Evolutionary conservation across 179 eudicot genomes (phyloP), one percentile per base, ranked within the genome.

Genomic region (Patellifolia procumbens): DNA sequence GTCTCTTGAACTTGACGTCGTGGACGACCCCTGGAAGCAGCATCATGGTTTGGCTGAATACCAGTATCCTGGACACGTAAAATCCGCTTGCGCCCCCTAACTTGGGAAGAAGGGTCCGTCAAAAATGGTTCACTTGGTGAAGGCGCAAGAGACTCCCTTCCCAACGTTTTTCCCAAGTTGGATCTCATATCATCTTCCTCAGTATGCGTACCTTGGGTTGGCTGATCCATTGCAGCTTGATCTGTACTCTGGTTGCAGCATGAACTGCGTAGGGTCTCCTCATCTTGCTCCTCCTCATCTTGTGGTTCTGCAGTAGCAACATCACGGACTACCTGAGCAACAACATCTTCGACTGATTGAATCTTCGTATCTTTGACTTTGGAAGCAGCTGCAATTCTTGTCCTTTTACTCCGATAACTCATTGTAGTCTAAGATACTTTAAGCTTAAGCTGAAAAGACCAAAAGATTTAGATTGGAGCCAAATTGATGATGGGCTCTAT

Each of bases 351-450:
- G 6, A 78, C 76, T 61, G 85, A 70, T 35, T 35, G 76, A 35
- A 9, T 34, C 34, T 62, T 56, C 4, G 70, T 29, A 26, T 64
- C 82, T 64, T 78, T 78, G 29, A 4, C 69, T 74, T 75, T 78
- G 20, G 82, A 32, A 24, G 32, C 16, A 20, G 59, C 73, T 5
- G 76, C 69, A 7, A 7, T 60, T 71, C 75, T 74, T 15, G 82
- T 29, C 39, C 74, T 37, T 71, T 78, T 78, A 64, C 85, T 78
- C 24, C 82, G 82, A 75, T 52, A 82, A 80, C 79, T 80, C 85
- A 82, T 82, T 72, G 49, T 63, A 62, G 22, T 45, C 43, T n/a
- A 73, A 51, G 32, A 51, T 39, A 34, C 69, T 46, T 26, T 37
- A 63, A 24, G 32, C 64, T 74, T 78, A 79, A 68, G 62, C 68